phyloP scores from a whole-genome alignment of 2,329 filamentous ascomycete species.

The Neoarthrinium moseri region DNA sequence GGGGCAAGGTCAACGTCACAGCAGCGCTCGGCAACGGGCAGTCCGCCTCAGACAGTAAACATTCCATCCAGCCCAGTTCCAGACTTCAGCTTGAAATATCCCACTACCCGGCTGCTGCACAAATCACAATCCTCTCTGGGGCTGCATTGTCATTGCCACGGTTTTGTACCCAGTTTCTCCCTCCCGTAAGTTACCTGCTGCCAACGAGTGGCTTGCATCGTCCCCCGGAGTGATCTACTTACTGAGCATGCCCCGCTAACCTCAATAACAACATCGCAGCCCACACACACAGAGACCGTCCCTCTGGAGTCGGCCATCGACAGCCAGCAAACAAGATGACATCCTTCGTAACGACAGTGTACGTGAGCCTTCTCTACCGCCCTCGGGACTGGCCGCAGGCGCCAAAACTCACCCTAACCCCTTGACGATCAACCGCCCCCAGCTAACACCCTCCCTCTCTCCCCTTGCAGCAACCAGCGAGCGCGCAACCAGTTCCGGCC shows the following conservation, averaged over 20 bases:
- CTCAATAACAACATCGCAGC: neutral
- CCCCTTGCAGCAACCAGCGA: constrained; percentile 68
- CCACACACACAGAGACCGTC: constrained; percentile 2
- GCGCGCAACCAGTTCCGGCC: constrained; percentile 90
- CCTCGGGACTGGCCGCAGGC: constrained; percentile 23
- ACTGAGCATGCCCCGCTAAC: constrained; percentile 4
- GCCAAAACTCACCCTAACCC: constrained; percentile 26
- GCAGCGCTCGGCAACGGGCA: neutral
- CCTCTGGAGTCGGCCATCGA: neutral
- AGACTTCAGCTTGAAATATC: neutral
- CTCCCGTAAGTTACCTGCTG: neutral
- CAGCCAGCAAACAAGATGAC: constrained; percentile 52
- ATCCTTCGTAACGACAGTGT: constrained; percentile 72
- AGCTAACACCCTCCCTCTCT: constrained; percentile 27
- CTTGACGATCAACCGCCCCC: constrained; percentile 34
- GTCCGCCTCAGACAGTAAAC: constrained; percentile 3
- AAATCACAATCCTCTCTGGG: neutral
- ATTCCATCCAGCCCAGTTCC: neutral
- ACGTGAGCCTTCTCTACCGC: constrained; percentile 12
- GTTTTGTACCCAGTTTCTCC: too few relatives aligned
- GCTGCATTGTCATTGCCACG: neutral
- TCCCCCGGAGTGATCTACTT: neutral
- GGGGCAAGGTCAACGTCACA: constrained; percentile 8
- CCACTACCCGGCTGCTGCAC: neutral
- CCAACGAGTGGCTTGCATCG: neutral